Base-by-base conservation (phyloP, 768 basidiomycete species). In the Russula foetens region DNA sequence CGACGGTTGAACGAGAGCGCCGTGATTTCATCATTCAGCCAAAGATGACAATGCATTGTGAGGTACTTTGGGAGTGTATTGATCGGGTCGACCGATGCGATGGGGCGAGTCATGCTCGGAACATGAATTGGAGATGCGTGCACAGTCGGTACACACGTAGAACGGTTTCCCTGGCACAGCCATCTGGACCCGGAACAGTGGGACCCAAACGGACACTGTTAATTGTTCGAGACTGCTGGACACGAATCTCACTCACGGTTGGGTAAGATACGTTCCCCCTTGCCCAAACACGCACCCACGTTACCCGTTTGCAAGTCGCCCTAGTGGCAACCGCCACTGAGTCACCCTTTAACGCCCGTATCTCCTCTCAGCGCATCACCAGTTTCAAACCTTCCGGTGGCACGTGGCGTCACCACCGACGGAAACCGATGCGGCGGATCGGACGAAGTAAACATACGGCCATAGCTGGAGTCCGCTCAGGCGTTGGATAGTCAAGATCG, bases 21-120 rank as follows among this genome's bases (percentile, higher is more conserved):
- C 61, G 61, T 62, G 61, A 62, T 62, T 56, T 53, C 26, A 61
- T 61, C 54, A n/a, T n/a, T n/a, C n/a, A 61, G 31, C 54, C 54
- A 49, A 48, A 44, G 49, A 52, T 38, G 50, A 44, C 55, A 23
- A 50, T 39, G 44, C 43, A 50, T 41, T 26, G 60, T 11, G 23
- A 58, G 49, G 31, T 35, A 48, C 58, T 23, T 33, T 31, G 56
- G 50, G 58, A 57, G 56, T 35, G 56, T 28, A 53, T 53, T 62
- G 61, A 58, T 62, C 45, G 29, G 33, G 61, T 62, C 50, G 33
- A 41, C 15, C 33, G 9, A 52, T 31, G 51, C 50, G 33, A 62
- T 62, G 47, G 44, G n/a, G 56, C 45, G 61, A 57, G 56, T 58
- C 56, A 58, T n/a, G n/a, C 33, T 48, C 51, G 56, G 56, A 52